Evolutionary conservation across 2,329 filamentous ascomycete species (phyloP), one percentile per base, ranked within the genome.

Genomic region (Sordariomycetes sp.): DNA sequence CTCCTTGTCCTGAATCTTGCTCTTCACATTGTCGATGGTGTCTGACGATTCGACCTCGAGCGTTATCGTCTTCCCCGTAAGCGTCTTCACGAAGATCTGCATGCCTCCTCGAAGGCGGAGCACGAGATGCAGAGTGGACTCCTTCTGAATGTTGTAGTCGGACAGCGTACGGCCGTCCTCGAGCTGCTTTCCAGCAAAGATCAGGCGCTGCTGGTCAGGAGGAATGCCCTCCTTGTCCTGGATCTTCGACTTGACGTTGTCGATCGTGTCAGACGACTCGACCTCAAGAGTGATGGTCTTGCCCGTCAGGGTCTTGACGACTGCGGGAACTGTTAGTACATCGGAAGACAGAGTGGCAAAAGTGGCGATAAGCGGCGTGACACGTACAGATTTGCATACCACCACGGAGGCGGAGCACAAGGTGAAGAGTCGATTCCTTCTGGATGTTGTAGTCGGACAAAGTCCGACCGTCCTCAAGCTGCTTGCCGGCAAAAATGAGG

Each of bases 221-320:
- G 92, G 93, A 59, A 97, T 97, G 28, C 92, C 92, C 75, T 97
- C 92, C 83, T 97, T 97, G 69, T 97, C 92, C 74, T 97, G 92
- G 51, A 97, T 97, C 83, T 97, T 97, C 55, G 82, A 85, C 85
- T 97, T 97, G 46, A 97, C 92, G 62, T 96, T 96, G 79, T 96
- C 91, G 74, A 96, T 97, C 74, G 93, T 97, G 81, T 99, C 94
- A 74, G 88, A 93, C 71, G 91, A 96, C 88, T 97, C 94, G 81
- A 97, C 94, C 91, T 99, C 94, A 71, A 99, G 92, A 88, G 94
- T 97, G 88, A 97, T 97, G 76, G 91, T 96, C 81, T 96, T 96
- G 67, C 91, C 91, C 71, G 92, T 96, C 60, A 97, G 74, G 16
- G 87, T 90, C 80, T 90, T 90, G 69, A 90, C 87, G 68, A 90